Percentiles rank a stretch among this genome's conserved stretches.
Conservation (phyloP, 495 filamentous ascomycete species). For the Talaromyces adpressus region DNA sequence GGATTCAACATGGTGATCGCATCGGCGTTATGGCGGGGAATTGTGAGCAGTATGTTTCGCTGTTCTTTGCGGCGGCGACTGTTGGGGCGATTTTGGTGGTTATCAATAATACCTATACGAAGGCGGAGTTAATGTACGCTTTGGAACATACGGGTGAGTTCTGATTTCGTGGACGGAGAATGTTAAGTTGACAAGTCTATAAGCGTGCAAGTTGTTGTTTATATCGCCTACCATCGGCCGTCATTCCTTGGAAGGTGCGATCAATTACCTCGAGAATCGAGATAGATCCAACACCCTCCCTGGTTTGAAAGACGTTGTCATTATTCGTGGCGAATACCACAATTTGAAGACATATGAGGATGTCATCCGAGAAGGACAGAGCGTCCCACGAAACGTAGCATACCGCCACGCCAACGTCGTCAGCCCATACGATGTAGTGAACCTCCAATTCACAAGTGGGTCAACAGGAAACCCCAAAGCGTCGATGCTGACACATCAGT, state of each 20-base stretch:
- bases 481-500: slow-evolving; percentile 69
- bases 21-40: slow-evolving; percentile 67
- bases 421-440: slow-evolving; percentile 55
- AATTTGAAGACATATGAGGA: slow-evolving; percentile 46
- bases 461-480: slow-evolving; percentile 67
- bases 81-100: slow-evolving; percentile 64
- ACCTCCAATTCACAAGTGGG: slow-evolving; percentile 65
- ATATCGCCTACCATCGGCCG: slow-evolving; percentile 55
- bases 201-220: slow-evolving; percentile 57
- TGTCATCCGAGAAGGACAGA: slow-evolving; percentile 38
- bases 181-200: neutral
- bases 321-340: slow-evolving; percentile 44
- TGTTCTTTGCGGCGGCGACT: slow-evolving; percentile 60
- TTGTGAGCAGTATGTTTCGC: slow-evolving; percentile 60
- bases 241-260: slow-evolving; percentile 45
- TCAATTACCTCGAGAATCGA: slow-evolving; percentile 18
- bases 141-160: slow-evolving; percentile 54
- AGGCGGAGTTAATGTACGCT: slow-evolving; percentile 54
- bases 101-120: slow-evolving; percentile 66
- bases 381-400: slow-evolving; percentile 9
- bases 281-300: slow-evolving; percentile 18
- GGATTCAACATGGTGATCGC: slow-evolving; percentile 55
- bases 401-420: slow-evolving; percentile 32
- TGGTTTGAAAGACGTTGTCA: slow-evolving; percentile 39
- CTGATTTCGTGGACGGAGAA: neutral